A percentile compares a stretch with the other conserved stretches of the same genome.
These are phyloP conservation scores for Cardamine resedifolia DNA, from an alignment of 345 rosid species.

Conservation along the genomic window DNA sequence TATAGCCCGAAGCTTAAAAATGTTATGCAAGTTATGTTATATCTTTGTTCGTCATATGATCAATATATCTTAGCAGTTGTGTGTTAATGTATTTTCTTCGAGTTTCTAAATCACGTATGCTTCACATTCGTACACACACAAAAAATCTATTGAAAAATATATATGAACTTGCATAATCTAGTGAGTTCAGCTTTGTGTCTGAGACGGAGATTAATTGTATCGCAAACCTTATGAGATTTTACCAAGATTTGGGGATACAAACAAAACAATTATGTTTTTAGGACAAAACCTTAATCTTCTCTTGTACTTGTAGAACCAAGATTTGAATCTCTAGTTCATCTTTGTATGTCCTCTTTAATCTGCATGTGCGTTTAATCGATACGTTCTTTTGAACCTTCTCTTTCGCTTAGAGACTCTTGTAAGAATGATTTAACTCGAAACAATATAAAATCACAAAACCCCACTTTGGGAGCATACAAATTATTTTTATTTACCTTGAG, in stretches of 20 bases:
- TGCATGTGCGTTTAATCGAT: not conserved
- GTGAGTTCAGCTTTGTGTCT: not conserved
- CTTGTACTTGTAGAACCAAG: not conserved
- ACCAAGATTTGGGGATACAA: not conserved
- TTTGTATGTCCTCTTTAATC: not conserved
- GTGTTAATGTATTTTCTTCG: not conserved
- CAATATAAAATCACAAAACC: too few species aligned
- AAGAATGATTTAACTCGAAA: too few species aligned
- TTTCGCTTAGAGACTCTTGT: too few species aligned
- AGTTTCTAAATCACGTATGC: not conserved
- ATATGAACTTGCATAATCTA: not conserved
- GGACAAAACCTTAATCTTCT: not conserved
- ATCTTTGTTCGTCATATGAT: not conserved
- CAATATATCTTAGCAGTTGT: not conserved
- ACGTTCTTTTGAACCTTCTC: too few species aligned
- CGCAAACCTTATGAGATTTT: not conserved
- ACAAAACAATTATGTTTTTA: not conserved
- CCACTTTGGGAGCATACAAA: too few species aligned
- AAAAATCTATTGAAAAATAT: not conserved
- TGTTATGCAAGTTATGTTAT: not conserved
- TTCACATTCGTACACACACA: not conserved
- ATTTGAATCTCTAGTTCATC: too few species aligned
- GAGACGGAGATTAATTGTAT: not conserved
- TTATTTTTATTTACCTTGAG: too few species aligned
- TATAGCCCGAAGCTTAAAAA: not conserved